Percentiles rank a stretch among this genome's conserved stretches.
These are phyloP conservation scores for Polyporus tsugae DNA, from an alignment of 1,284 basidiomycete species.

Conservation along the genomic window DNA sequence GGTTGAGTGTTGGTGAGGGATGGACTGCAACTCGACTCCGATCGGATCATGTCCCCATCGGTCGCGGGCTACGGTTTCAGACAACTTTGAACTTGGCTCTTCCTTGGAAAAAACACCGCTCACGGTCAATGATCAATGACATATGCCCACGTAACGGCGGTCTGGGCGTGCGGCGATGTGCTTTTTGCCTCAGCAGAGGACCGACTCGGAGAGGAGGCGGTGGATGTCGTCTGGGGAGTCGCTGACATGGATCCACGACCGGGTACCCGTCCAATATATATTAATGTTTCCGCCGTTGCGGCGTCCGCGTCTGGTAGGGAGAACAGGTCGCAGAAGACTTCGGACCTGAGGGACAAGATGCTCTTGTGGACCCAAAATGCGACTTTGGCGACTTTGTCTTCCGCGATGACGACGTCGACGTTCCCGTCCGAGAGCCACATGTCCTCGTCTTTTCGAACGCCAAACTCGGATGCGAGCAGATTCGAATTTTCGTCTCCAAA, in stretches of 20 bases:
- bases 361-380: constrained; percentile 28
- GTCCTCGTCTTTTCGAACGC: constrained; percentile 18
- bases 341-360: constrained; percentile 27
- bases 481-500: too few species aligned
- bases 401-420: constrained; percentile 29
- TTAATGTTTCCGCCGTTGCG: constrained; percentile 8
- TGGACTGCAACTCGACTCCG: too few species aligned
- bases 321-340: constrained; percentile 32
- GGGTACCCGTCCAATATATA: neutral
- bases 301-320: constrained; percentile 21
- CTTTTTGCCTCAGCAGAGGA: constrained; percentile 15
- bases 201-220: constrained; percentile 9
- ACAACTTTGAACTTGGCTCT: too few species aligned
- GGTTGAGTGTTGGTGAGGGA: too few species aligned
- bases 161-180: neutral
- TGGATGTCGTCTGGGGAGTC: constrained; percentile 3
- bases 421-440: constrained; percentile 31
- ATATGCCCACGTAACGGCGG: too few species aligned
- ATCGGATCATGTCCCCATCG: too few species aligned
- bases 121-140: too few species aligned
- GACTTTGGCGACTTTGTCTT: constrained; percentile 2
- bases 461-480: too few species aligned
- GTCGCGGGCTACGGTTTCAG: too few species aligned
- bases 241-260: neutral
- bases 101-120: too few species aligned